Conservation (phyloP, 2,329 filamentous ascomycete genomes). For the Verticillium alfalfae region DNA sequence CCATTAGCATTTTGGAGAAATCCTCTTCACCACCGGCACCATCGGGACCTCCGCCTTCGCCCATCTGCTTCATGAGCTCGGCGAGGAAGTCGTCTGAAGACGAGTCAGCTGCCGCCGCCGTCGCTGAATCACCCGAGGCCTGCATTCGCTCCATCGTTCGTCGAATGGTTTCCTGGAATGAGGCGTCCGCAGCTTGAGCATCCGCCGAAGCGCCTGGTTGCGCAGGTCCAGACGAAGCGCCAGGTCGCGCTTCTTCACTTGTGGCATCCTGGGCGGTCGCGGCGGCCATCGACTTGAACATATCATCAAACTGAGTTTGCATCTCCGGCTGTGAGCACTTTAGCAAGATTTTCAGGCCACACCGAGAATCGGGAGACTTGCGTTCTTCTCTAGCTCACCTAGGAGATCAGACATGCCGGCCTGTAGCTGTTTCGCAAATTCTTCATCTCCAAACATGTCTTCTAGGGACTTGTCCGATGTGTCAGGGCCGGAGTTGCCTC, state of each 20-base stretch:
- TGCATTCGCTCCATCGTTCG: conserved; percentile 97
- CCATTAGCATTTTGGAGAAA: conserved; percentile 89
- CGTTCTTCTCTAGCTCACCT: conserved; percentile 55
- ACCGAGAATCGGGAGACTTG: not conserved
- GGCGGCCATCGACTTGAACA: conserved; percentile 67
- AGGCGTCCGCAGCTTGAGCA: conserved; percentile 48
- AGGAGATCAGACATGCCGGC: conserved; percentile 83
- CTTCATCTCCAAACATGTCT: conserved; percentile 59
- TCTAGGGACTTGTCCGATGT: conserved; percentile 17
- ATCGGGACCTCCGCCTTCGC: conserved; percentile 55
- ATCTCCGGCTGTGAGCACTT: conserved; percentile 53
- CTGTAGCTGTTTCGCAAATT: conserved; percentile 82
- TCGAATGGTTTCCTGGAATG: conserved; percentile 88
- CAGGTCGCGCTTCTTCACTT: conserved; percentile 14
- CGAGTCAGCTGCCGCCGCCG: conserved; percentile 66
- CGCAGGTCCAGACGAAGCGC: conserved; percentile 12
- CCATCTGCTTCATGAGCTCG: conserved; percentile 89
- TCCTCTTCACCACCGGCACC: conserved; percentile 67
- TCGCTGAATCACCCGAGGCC: conserved; percentile 77
- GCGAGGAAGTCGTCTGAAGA: conserved; percentile 74
- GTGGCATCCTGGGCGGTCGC: conserved; percentile 30
- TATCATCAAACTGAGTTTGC: conserved; percentile 71
- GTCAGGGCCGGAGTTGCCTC: conserved; percentile 12
- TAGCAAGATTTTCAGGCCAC: not conserved
- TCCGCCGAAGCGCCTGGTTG: conserved; percentile 20